Base-by-base conservation (phyloP, 768 basidiomycete genomes). In the Chlorophyllum brunneum region DNA sequence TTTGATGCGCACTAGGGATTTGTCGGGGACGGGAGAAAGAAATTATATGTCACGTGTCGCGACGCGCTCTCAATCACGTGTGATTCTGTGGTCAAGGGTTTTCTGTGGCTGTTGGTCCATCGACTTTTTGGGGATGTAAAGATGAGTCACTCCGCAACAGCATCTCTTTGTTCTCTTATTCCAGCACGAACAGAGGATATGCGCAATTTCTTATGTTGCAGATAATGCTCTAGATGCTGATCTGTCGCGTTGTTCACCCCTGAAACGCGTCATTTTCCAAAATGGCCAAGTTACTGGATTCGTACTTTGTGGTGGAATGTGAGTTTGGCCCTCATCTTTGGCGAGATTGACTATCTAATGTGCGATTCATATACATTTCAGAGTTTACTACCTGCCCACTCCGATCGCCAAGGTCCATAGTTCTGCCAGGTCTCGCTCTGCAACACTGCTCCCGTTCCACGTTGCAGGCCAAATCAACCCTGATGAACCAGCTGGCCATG, bases 51-150 rank as follows among this genome's bases (percentile, higher is more conserved):
- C 51, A 53, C 51, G 51, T 53, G 51, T 24, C 5, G 4, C 23
- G 43, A 53, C 36, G 51, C 43, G 51, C 29, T 13, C 34, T 16
- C 16, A 15, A 22, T 45, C 51, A 53, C 51, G 51, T 53, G 51
- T 8, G 7, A 23, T n/a, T 13, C 2, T 4, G 51, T 39, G 42
- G 43, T 53, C 26, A 53, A 53, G 42, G 43, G 51, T 45, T 45
- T 41, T 34, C 11, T 13, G 13, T 15, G 42, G 18, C 20, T n/a
- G 5, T 36, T 16, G n/a, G 16, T 16, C 36, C 18, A 4, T 49
- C 38, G 36, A 29, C 37, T n/a, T 50, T 50, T 50, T 50, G 48
- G 48, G 48, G 48, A 50, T 50, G 48, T 13, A 20, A 40, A 23
- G 29, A n/a, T 50, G 48, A 50, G 38, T 50, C 48, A 50, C 39